phyloP scores from a whole-genome alignment of 345 rosid genomes.

The Dipteronia sinensis region DNA sequence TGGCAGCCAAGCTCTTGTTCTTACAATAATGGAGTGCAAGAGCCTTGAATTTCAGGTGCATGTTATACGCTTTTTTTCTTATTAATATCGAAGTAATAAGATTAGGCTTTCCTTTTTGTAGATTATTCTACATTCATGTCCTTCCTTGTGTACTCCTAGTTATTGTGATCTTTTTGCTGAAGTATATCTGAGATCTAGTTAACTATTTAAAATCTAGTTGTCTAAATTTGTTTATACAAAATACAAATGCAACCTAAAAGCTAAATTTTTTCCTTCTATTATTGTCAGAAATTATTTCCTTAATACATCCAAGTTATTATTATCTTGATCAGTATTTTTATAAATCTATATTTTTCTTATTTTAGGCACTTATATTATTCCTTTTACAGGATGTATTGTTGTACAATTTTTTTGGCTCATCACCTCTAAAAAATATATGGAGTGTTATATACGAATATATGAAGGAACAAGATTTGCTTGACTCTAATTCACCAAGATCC shows the following conservation, averaged over 20 bases:
- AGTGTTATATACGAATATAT: constrained; percentile 47
- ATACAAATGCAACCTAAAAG: background rate
- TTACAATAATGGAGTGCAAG: constrained; percentile 50
- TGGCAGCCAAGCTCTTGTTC: constrained; percentile 55
- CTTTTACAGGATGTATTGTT: constrained; percentile 46
- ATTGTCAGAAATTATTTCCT: background rate
- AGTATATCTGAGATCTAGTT: background rate
- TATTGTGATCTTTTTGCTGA: background rate
- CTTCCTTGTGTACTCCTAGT: background rate
- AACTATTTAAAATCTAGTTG: background rate
- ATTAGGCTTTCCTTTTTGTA: background rate
- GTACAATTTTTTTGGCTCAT: constrained; percentile 54
- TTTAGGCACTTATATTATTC: background rate
- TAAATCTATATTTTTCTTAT: background rate
- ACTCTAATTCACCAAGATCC: constrained; percentile 14
- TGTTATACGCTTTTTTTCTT: too few species aligned
- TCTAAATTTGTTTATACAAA: too few species aligned
- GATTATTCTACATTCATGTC: background rate
- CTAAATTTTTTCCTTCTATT: background rate
- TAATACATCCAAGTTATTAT: background rate
- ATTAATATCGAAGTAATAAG: too few species aligned
- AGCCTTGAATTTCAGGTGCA: constrained; percentile 57
- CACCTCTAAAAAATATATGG: constrained; percentile 51
- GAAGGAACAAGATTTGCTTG: constrained; percentile 36
- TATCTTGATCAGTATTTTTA: background rate